These are phyloP conservation scores for Candida insectalens DNA, from an alignment of 805 yeast species.

Conservation along the genomic window DNA sequence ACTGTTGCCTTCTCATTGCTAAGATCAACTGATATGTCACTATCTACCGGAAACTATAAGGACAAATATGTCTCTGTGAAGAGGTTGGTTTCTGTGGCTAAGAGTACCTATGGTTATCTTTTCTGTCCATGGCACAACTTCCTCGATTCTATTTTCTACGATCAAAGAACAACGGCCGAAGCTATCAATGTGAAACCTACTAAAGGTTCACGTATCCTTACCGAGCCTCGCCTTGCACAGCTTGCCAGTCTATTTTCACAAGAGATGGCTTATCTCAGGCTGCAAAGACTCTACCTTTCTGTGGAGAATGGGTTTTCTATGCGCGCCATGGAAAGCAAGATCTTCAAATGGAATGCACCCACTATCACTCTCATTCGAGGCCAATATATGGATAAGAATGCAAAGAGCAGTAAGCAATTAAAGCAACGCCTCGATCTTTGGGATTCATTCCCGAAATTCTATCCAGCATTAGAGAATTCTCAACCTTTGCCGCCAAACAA, in stretches of 20 bases:
- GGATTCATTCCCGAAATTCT: slow-evolving; percentile 35
- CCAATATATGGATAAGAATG: slow-evolving; percentile 26
- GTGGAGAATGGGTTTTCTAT: slow-evolving; percentile 79
- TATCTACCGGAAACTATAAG: slow-evolving; percentile 17
- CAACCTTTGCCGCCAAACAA: slow-evolving; percentile 9
- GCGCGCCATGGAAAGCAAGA: slow-evolving; percentile 74
- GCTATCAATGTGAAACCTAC: slow-evolving; percentile 1
- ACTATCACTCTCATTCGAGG: slow-evolving; percentile 67
- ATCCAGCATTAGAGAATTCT: slow-evolving; percentile 11
- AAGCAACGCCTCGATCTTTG: slow-evolving; percentile 43
- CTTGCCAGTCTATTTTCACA: slow-evolving; percentile 28
- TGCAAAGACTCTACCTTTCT: slow-evolving; percentile 61
- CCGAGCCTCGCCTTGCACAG: slow-evolving; percentile 26
- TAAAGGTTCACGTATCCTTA: slow-evolving; percentile 28
- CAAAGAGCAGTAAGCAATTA: slow-evolving; percentile 24
- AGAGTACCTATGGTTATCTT: slow-evolving; percentile 33
- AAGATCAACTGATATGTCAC: slow-evolving; percentile 35
- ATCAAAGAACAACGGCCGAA: slow-evolving; percentile 2
- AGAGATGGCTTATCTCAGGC: slow-evolving; percentile 33
- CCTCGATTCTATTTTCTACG: slow-evolving; percentile 31
- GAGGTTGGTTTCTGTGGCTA: background rate
- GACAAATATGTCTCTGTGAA: slow-evolving; percentile 13
- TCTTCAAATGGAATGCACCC: slow-evolving; percentile 87
- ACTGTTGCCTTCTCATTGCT: slow-evolving; percentile 34
- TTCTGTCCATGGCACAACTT: slow-evolving; percentile 35